Percentiles rank a stretch among this genome's conserved stretches.
These are phyloP conservation scores for Stentor roeselii DNA, from an alignment of 73 alveolate species.

Conservation along the genomic window DNA sequence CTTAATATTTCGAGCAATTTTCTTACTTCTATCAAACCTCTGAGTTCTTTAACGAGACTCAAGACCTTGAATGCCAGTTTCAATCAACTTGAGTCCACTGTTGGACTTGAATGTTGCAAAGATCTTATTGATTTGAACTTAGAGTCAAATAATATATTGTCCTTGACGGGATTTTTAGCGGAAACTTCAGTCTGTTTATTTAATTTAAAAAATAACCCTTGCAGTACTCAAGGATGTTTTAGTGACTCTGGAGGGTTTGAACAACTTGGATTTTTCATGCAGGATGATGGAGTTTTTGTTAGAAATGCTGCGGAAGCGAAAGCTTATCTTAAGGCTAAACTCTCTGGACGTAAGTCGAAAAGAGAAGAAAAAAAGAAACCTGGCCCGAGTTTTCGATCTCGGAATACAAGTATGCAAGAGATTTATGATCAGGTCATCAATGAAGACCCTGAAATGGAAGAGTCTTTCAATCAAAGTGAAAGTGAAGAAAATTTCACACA, in stretches of 20 bases:
- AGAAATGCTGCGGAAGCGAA: neutral
- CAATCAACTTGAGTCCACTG: neutral
- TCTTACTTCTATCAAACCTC: neutral
- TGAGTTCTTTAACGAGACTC: neutral
- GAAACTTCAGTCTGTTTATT: too few relatives aligned
- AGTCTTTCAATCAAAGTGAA: too few relatives aligned
- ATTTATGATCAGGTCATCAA: neutral
- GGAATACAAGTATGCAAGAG: slow-evolving; percentile 17
- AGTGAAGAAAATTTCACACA: neutral
- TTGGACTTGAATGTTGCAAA: neutral
- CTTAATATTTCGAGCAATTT: neutral
- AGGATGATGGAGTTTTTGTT: neutral
- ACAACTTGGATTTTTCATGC: neutral
- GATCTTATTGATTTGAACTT: neutral
- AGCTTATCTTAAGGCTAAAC: neutral
- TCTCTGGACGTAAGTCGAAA: neutral
- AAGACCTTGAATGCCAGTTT: neutral
- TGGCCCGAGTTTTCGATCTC: too few relatives aligned
- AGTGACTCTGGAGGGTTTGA: too few relatives aligned
- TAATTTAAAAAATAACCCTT: too few relatives aligned
- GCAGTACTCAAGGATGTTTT: too few relatives aligned
- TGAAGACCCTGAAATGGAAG: slow-evolving; percentile 17
- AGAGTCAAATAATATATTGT: too few relatives aligned
- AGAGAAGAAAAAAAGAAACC: neutral
- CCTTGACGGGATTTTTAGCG: too few relatives aligned